Evolutionary conservation across 306 rosid genomes (phyloP), one percentile per base, ranked within the genome.

Genomic region (Amphicarpaea edgeworthii): DNA sequence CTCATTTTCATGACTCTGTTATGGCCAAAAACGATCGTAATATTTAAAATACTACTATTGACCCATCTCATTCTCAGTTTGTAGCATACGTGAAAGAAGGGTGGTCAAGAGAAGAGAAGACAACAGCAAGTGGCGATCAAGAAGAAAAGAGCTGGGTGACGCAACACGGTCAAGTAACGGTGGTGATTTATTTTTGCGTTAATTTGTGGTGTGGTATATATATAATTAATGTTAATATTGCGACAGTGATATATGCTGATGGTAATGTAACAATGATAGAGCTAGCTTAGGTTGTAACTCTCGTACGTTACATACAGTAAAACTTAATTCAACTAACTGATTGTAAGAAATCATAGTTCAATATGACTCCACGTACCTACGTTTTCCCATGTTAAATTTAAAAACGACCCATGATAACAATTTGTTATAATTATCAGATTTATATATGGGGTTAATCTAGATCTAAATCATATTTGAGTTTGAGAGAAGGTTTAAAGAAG

Each of bases 161-260:
- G 70, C 71, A 68, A 50, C 12, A 53, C 10, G 60, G 83, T 80
- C 80, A 77, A 81, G 76, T 70, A 70, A 81, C 78, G 81, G 59
- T 63, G 70, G 63, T 72, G 34, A 77, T 72, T 41, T 62, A 30
- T 60, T 77, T 26, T 80, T 57, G 77, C 74, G 16, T 42, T 45
- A n/a, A n/a, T 68, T 21, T 58, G 53, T 70, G 38, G 38, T 28
- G 5, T 24, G 28, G 28, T 24, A 24, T 24, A 24, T 30, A 20
- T 20, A 58, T n/a, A n/a, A n/a, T n/a, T n/a, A n/a, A n/a, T n/a
- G n/a, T n/a, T 28, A 28, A 47, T 12, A 58, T 70, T 59, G 54
- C 3, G 72, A 77, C 41, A 30, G 37, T 77, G 85, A 81, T n/a
- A n/a, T n/a, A n/a, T 73, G 51, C 57, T 73, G 85, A 81, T 77